Base-by-base conservation (phyloP, 495 filamentous ascomycete genomes). In the Parachaetomium inaequale region DNA sequence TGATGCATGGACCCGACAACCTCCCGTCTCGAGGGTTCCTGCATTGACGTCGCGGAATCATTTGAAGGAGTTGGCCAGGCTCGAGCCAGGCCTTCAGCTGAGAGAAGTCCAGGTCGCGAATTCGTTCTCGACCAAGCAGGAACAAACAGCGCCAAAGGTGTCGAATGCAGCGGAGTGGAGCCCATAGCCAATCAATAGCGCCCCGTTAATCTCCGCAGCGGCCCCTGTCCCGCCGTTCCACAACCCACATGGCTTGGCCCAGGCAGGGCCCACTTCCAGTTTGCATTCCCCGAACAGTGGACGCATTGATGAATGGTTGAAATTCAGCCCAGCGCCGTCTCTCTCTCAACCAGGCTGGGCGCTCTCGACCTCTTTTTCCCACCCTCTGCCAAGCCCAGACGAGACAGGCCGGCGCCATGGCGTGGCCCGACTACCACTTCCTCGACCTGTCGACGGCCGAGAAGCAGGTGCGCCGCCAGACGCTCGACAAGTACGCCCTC, bases 391-490 rank as follows among this genome's bases (percentile, higher is more conserved):
- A n/a, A n/a, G n/a, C n/a, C n/a, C n/a, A n/a, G n/a, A n/a, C n/a
- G n/a, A n/a, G n/a, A n/a, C n/a, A n/a, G n/a, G n/a, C n/a, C n/a
- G 42, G 4, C 11, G 34, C 34, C 7, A 82, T 84, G 82, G 71
- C 73, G 31, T 88, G 85, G 85, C 85, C 84, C 4, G 40, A 4
- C 36, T 90, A 83, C 67, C 78, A 83, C 49, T 85, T 91, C 68
- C 56, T 85, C 43, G 73, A 80, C 50, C 76, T 88, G 23, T 79
- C 80, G 10, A 66, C 76, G 17, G 78, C 76, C 25, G 80, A 89
- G 60, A 80, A 78, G 61, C 71, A 80, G 15, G 76, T 74, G 14
- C 82, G 88, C 23, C 81, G 85, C 31, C 75, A 80, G 50, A 70
- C 83, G 12, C 80, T 90, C 19, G 82, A 87, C 69, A 73, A 79